Conservation (phyloP, 31 red algal species). For the Odonthalia washingtoniensis region DNA sequence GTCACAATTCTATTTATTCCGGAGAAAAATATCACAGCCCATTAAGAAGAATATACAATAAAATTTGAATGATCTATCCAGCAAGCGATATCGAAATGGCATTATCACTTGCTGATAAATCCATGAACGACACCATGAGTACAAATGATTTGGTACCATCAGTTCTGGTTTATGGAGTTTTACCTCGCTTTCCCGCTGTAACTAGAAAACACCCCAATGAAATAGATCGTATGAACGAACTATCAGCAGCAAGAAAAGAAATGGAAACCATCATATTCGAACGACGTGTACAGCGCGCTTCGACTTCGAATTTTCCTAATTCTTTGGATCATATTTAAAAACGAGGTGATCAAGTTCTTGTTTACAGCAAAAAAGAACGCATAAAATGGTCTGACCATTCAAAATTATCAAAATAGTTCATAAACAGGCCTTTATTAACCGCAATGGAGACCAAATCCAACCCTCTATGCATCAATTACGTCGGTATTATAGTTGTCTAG, state of each 20-base stretch:
- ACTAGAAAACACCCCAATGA: background rate
- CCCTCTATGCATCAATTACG: too few species aligned
- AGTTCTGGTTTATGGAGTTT: background rate
- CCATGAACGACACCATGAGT: conserved; percentile 52
- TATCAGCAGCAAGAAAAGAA: conserved; percentile 25
- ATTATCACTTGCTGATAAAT: conserved; percentile 13
- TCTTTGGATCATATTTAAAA: too few species aligned
- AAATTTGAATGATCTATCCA: too few species aligned
- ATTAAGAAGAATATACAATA: conserved; percentile 32
- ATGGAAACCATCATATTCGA: conserved; percentile 24
- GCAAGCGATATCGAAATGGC: too few species aligned
- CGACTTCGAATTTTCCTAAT: too few species aligned
- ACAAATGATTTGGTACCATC: conserved; percentile 31
- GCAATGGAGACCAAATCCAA: too few species aligned
- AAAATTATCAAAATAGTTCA: too few species aligned
- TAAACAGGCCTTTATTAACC: too few species aligned
- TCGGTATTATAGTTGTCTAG: too few species aligned
- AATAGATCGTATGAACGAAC: conserved; percentile 32
- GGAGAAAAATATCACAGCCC: conserved; percentile 65
- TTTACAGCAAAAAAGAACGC: too few species aligned
- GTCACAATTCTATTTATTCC: conserved; percentile 55
- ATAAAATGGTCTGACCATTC: too few species aligned
- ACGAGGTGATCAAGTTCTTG: too few species aligned
- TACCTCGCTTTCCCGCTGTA: conserved; percentile 27
- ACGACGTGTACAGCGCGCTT: conserved; percentile 5